Conservation (phyloP, 2,329 filamentous ascomycete genomes). For the Falciphora oryzae region DNA sequence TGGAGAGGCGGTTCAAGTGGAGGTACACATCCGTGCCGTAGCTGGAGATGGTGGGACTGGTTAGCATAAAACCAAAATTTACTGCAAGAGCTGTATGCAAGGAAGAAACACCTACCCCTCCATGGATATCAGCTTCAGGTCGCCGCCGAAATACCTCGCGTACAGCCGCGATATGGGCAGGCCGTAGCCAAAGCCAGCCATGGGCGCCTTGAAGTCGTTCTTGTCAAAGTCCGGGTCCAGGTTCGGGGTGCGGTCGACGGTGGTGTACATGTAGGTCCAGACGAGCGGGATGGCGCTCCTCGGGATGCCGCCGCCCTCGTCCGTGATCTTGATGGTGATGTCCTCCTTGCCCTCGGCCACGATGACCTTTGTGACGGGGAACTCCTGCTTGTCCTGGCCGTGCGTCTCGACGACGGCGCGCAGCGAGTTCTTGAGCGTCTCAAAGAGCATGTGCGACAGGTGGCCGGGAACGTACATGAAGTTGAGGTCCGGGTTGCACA, state of each 20-base stretch:
- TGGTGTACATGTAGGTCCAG: constrained; percentile 99
- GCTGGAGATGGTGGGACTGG: constrained; percentile 36
- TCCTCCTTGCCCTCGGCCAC: constrained; percentile 97
- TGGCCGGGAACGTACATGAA: constrained; percentile 99
- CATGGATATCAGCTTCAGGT: constrained; percentile 98
- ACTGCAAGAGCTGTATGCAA: background rate
- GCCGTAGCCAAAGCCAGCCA: constrained; percentile 99
- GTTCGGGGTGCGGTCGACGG: constrained; percentile 90
- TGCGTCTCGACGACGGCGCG: constrained; percentile 94
- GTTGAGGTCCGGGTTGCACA: constrained; percentile 88
- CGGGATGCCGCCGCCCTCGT: constrained; percentile 94
- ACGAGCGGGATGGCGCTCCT: constrained; percentile 89
- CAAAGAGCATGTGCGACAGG: constrained; percentile 98
- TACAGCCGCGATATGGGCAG: constrained; percentile 91
- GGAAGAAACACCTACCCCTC: constrained; percentile 66
- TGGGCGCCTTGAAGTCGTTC: constrained; percentile 97
- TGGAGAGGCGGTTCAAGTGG: constrained; percentile 91
- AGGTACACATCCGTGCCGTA: constrained; percentile 99
- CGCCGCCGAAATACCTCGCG: constrained; percentile 93
- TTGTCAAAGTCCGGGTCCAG: constrained; percentile 98
- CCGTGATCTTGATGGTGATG: constrained; percentile 97
- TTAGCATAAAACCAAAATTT: constrained; percentile 1
- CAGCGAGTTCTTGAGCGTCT: constrained; percentile 97
- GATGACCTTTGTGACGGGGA: constrained; percentile 94
- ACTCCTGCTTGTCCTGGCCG: constrained; percentile 90